These are phyloP conservation scores for Lachnellula hyalina DNA, from an alignment of 2,329 filamentous ascomycete species.

Conservation along the genomic window DNA sequence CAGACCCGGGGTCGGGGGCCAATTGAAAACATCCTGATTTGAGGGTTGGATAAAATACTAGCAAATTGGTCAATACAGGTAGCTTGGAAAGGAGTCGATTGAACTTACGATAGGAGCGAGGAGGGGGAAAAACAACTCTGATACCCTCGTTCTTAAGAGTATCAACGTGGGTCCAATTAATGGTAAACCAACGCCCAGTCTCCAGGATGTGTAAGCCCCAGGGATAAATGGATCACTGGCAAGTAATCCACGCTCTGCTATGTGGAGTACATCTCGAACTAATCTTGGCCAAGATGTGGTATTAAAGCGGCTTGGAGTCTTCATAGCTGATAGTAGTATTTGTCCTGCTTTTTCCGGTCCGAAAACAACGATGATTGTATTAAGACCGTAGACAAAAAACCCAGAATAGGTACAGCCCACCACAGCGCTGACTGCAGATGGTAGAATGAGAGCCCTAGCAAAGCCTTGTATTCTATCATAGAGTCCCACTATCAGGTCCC, in stretches of 20 bases:
- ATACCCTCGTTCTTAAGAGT: constrained; percentile 58
- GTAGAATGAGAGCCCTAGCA: constrained; percentile 22
- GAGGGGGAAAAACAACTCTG: constrained; percentile 41
- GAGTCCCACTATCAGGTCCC: constrained; percentile 58
- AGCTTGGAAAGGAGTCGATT: not conserved
- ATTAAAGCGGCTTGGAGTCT: not conserved
- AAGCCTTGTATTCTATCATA: constrained; percentile 19
- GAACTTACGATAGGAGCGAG: constrained; percentile 31
- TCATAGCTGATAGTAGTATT: constrained; percentile 10
- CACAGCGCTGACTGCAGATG: constrained; percentile 27
- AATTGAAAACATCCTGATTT: constrained; percentile 19
- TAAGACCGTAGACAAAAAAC: constrained; percentile 53
- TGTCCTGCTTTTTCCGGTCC: constrained; percentile 51
- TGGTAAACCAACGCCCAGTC: constrained; percentile 48
- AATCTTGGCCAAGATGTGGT: not conserved
- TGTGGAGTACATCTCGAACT: not conserved
- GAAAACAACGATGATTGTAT: constrained; percentile 61
- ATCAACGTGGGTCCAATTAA: constrained; percentile 64
- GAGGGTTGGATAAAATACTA: constrained; percentile 26
- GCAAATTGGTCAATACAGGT: constrained; percentile 4
- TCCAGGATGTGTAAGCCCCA: constrained; percentile 5
- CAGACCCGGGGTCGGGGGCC: constrained; percentile 57
- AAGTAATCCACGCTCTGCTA: not conserved
- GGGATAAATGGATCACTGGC: constrained; percentile 25
- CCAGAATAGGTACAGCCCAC: constrained; percentile 43